Conservation (phyloP, 208 protist species). For the Leishmania turanica region DNA sequence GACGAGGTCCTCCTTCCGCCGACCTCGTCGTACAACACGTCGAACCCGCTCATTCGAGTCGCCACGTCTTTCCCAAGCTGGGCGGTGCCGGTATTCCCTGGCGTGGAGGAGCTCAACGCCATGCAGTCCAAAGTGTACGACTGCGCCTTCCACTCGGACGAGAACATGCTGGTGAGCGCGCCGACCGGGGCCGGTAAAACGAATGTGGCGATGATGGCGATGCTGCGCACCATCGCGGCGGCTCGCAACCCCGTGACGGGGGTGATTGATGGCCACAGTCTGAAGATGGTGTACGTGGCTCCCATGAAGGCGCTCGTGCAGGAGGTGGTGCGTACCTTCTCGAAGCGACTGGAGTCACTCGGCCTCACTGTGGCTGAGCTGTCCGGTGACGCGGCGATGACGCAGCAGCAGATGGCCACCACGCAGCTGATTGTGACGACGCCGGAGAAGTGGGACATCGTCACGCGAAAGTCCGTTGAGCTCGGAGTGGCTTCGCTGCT, state of each 20-base stretch:
- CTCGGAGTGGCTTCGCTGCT: conserved; percentile 89
- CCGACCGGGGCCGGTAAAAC: conserved; percentile 99
- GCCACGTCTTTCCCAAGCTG: conserved; percentile 63
- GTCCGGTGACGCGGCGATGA: conserved; percentile 97
- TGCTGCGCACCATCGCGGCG: conserved; percentile 93
- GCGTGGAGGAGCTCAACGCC: conserved; percentile 92
- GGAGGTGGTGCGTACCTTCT: conserved; percentile 99
- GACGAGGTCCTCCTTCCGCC: conserved; percentile 85
- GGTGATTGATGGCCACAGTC: conserved; percentile 33
- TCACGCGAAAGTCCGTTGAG: conserved; percentile 98
- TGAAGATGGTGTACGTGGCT: conserved; percentile 99
- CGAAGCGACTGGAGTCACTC: conserved; percentile 88
- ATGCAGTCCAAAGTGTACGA: conserved; percentile 97
- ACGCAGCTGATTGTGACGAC: conserved; percentile 99
- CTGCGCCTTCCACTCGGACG: conserved; percentile 91
- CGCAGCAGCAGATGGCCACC: conserved; percentile 95
- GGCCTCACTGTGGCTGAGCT: conserved; percentile 97
- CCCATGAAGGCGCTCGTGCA: conserved; percentile 99
- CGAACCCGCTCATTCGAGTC: conserved; percentile 36
- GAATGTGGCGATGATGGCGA: conserved; percentile 99
- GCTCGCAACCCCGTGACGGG: conserved; percentile 21
- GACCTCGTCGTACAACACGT: conserved; percentile 51
- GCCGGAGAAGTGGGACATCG: conserved; percentile 99
- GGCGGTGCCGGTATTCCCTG: conserved; percentile 62
- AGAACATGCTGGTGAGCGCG: conserved; percentile 99